Evolutionary conservation across 1,284 basidiomycete genomes (phyloP).

Genomic region (Marasmius tenuissimus): DNA sequence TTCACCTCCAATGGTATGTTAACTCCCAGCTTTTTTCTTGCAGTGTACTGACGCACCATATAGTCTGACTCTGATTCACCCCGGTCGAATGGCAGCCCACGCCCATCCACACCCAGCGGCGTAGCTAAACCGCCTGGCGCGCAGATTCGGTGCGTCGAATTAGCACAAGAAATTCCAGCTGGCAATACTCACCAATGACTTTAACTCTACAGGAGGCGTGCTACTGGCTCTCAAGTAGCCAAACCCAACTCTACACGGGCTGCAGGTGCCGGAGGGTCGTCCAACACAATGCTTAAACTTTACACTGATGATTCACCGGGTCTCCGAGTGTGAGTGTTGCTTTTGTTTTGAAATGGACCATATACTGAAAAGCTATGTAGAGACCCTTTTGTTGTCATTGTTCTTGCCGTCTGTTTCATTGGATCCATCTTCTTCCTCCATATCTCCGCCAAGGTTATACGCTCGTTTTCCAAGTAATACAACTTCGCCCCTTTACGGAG

Average conservation of each 20-base stretch:
- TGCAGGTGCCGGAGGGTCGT: constrained; percentile 94
- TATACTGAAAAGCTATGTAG: constrained; percentile 39
- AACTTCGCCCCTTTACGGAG: not conserved
- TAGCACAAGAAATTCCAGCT: constrained; percentile 1
- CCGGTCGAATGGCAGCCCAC: constrained; percentile 39
- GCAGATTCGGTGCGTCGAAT: constrained; percentile 66
- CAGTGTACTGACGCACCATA: not conserved
- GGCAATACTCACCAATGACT: not conserved
- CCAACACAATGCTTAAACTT: constrained; percentile 97
- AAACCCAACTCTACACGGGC: constrained; percentile 89
- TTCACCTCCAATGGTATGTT: not conserved
- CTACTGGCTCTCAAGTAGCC: constrained; percentile 65
- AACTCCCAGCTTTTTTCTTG: too few relatives aligned
- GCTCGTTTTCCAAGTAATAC: constrained; percentile 81
- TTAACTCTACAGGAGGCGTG: constrained; percentile 66
- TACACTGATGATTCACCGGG: constrained; percentile 98
- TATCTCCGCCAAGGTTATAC: constrained; percentile 94
- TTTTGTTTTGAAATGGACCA: not conserved
- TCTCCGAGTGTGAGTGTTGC: constrained; percentile 85
- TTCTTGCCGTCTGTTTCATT: constrained; percentile 97
- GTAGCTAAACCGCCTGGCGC: constrained; percentile 74
- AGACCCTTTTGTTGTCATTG: constrained; percentile 97
- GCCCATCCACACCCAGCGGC: constrained; percentile 33
- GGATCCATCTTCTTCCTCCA: constrained; percentile 99
- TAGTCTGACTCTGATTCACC: constrained; percentile 70